Base-by-base conservation (phyloP, 208 protist species). In the Acanthamoeba royreba region DNA sequence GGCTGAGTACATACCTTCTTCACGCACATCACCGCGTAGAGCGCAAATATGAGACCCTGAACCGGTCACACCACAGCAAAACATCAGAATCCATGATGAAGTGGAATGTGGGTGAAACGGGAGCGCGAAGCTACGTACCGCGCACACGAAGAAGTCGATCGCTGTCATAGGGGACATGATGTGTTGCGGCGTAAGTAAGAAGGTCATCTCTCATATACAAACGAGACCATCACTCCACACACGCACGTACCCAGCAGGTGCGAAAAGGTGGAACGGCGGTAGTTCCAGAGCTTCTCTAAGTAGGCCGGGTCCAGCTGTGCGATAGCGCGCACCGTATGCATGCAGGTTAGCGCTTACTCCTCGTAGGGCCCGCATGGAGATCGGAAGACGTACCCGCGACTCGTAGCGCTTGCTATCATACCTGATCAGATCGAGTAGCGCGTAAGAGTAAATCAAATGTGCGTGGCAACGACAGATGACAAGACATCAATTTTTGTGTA, bases 131-230 rank as follows among this genome's bases (percentile, higher is more conserved):
- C 35, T 2, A 13, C 35, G 33, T 63, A 88, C 81, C 15, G 52
- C 52, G 46, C 81, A 88, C 45, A 63, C 81, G 25, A 88, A 88
- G 52, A 88, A 88, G 43, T 88, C 81, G 31, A 88, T 88, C 31
- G 81, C 81, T 81, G 66, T 58, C 22, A 22, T 58, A 58, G 49
- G 13, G 49, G 49, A n/a, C 49, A 22, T n/a, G 49, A 22, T n/a
- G 49, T 13, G 55, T 11, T 11, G 35, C 19, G 55, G 8, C 28
- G 4, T 31, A 3, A 3, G 35, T 31, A 31, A 31, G 2, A 22
- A 31, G 4, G 63, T 74, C 28, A 74, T 43, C 15, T 0, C 61
- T 42, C 25, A 5, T 66, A 17, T 28, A 8, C 33, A 17, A 55
- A 55, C 19, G 13, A 55, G 49, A 25, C 49, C 49, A 9, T 55